Conservation (phyloP, 192 early-diverging fungal genomes). For the Chytriomyces hyalinus region DNA sequence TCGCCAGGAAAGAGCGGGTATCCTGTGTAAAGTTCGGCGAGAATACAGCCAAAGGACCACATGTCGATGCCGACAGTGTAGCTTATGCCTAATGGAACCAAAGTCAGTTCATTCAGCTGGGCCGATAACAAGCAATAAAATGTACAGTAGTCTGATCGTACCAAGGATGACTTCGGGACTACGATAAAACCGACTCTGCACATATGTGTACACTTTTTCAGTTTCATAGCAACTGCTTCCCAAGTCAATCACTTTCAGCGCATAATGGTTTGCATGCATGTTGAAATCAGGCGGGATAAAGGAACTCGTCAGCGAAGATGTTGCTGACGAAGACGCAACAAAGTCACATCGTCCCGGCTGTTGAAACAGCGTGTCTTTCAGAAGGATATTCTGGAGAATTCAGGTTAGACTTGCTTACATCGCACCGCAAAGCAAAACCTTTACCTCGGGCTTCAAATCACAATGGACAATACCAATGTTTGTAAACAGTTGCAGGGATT, state of each 20-base stretch:
- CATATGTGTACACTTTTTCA: conserved; percentile 97
- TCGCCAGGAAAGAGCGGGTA: conserved; percentile 97
- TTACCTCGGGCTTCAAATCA: conserved; percentile 95
- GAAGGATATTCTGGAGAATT: conserved; percentile 81
- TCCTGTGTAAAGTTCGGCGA: conserved; percentile 81
- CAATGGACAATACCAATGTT: conserved; percentile 88
- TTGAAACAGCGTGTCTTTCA: conserved; percentile 65
- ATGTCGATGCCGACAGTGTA: conserved; percentile 95
- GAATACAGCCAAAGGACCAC: conserved; percentile 96
- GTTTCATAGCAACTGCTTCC: conserved; percentile 92
- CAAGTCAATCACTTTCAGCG: conserved; percentile 98
- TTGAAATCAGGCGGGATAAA: conserved; percentile 54
- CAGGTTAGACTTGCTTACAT: too few species aligned
- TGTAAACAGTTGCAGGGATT: conserved; percentile 76
- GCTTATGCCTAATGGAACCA: conserved; percentile 60
- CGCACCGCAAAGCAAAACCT: neutral
- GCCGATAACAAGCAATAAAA: too few species aligned
- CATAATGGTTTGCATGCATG: conserved; percentile 39
- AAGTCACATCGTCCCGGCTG: conserved; percentile 44
- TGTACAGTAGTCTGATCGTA: too few species aligned
- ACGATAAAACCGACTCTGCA: conserved; percentile 96
- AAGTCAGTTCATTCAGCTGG: too few species aligned
- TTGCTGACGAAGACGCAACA: conserved; percentile 8
- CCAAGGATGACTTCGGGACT: conserved; percentile 97
- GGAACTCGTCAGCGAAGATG: conserved; percentile 8